Evolutionary conservation across 106 monocot genomes (phyloP).

Genomic region (Chionographis japonica): DNA sequence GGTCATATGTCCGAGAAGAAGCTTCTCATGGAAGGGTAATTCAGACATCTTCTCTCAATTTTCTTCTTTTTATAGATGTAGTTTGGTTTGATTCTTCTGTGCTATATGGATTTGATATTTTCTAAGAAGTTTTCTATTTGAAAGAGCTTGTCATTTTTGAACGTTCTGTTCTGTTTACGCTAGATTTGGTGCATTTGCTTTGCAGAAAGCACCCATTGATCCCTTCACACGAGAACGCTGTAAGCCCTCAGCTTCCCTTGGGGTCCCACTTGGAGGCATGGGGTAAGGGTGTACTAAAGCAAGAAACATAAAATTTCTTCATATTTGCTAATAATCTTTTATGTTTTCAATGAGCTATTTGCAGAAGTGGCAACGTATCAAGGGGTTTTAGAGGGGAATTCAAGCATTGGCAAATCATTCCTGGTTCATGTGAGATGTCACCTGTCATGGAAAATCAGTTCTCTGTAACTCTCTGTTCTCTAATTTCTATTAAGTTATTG

Average conservation of each 20-base stretch:
- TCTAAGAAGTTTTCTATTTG: background rate
- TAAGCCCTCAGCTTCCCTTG: slow-evolving; percentile 93
- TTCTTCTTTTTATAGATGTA: background rate
- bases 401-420: slow-evolving; percentile 94
- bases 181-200: background rate
- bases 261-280: slow-evolving; percentile 99
- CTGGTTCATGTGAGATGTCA: slow-evolving; percentile 82
- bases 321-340: background rate
- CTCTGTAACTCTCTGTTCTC: slow-evolving; percentile 54
- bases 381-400: slow-evolving; percentile 99
- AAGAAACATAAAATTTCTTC: background rate
- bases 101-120: background rate
- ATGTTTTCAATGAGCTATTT: slow-evolving; percentile 1
- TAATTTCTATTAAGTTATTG: background rate
- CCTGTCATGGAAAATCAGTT: slow-evolving; percentile 97
- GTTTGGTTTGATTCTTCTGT: background rate
- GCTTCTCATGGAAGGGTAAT: slow-evolving; percentile 98
- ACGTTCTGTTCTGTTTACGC: no score
- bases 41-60: background rate
- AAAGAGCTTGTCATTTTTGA: no score
- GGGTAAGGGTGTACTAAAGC: slow-evolving; percentile 43
- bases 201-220: slow-evolving; percentile 99
- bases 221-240: slow-evolving; percentile 85
- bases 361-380: slow-evolving; percentile 97
- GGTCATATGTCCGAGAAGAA: slow-evolving; percentile 99